These are phyloP conservation scores for Hypoxylon rickii DNA, from an alignment of 495 filamentous ascomycete species.

Conservation along the genomic window DNA sequence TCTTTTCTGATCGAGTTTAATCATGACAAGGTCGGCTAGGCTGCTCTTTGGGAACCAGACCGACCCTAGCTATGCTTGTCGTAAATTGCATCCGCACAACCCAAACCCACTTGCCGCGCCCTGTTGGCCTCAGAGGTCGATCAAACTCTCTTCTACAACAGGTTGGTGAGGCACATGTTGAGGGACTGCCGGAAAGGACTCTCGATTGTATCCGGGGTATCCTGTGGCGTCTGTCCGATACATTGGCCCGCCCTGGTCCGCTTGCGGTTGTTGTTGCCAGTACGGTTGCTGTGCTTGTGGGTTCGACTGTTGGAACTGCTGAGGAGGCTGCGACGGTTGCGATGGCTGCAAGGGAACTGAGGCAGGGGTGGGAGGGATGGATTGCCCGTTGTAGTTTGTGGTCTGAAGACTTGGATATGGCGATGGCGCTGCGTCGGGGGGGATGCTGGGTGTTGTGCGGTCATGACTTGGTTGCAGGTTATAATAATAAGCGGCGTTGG, in stretches of 20 bases:
- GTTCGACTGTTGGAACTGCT: slow-evolving; percentile 23
- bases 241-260: slow-evolving; percentile 46
- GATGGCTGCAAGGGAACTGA: slow-evolving; percentile 45
- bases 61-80: no score
- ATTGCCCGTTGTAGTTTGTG: slow-evolving; percentile 48
- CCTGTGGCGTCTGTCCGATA: slow-evolving; percentile 50
- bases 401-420: slow-evolving; percentile 53
- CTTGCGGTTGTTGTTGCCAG: slow-evolving; percentile 45
- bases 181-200: slow-evolving; percentile 67
- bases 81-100: not conserved
- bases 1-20: no score
- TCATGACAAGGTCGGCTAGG: no score
- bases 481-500: slow-evolving; percentile 57
- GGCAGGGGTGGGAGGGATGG: slow-evolving; percentile 49
- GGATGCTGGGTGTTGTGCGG: slow-evolving; percentile 39
- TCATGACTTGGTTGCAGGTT: slow-evolving; percentile 42
- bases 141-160: slow-evolving; percentile 85
- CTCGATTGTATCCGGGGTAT: slow-evolving; percentile 63
- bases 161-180: slow-evolving; percentile 64
- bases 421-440: slow-evolving; percentile 43
- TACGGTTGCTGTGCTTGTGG: slow-evolving; percentile 45
- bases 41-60: no score
- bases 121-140: slow-evolving; percentile 65
- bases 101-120: not conserved
- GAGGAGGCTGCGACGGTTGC: slow-evolving; percentile 46